Base-by-base conservation (phyloP, 805 yeast species). In the Myxozyma neotropica region DNA sequence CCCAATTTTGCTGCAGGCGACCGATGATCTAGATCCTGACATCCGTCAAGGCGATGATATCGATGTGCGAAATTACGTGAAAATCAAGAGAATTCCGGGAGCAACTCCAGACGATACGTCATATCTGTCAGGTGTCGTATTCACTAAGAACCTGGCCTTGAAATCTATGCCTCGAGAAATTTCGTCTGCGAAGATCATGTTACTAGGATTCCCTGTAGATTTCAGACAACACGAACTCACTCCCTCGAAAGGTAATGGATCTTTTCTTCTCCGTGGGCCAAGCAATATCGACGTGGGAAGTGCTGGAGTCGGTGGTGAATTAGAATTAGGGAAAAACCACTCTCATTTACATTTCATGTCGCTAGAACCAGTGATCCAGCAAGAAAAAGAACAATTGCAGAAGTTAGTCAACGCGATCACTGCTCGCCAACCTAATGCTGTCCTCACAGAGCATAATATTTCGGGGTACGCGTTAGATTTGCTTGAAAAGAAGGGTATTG, bases 161-260 rank as follows among this genome's bases (percentile, higher is more conserved):
- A 89, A 86, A 68, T 72, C 81, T 1, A 95, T 94, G 99, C 82
- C 90, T 0, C 72, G 82, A 4, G 69, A 71, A 24, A 77, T 95
- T 6, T 68, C 70, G 0, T 79, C 82, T 52, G 98, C 99, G 0
- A 81, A 85, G 55, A 87, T 94, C 40, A 83, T 93, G 59, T 77
- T 95, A 17, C 79, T 94, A 4, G 86, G 91, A 78, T 94, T 94
- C 68, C 97, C 97, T 0, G 75, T 94, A 26, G 98, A 92, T 69
- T 94, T 90, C 66, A 78, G 85, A 59, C 84, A 86, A 61, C 84
- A 83, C 42, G 89, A 87, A 55, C 90, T 87, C 7, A 24, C 42
- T 8, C 21, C 23, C 12, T 52, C 56, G 13, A 53, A 50, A 19
- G 31, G 23, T 3, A 19, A 17, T 8, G 39, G 51, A 1, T 13